phyloP scores from a whole-genome alignment of 352 stramenopile species.

The Pythium aristosporum region DNA sequence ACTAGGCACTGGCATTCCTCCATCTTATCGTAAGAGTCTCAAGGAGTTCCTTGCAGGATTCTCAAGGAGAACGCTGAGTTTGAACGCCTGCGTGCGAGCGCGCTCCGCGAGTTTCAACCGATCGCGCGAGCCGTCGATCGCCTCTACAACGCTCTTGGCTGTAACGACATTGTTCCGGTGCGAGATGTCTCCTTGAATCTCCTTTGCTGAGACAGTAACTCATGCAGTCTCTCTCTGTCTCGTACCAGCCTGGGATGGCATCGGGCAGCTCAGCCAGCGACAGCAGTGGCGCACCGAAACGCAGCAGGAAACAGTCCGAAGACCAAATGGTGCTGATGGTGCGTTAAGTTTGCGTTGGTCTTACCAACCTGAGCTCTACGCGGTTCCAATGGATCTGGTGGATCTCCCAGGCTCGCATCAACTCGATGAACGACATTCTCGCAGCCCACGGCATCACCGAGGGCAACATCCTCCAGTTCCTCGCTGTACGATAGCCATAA shows the following conservation, averaged over 20 bases:
- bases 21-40: no score
- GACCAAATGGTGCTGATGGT: conserved; percentile 78
- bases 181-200: background rate
- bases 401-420: conserved; percentile 61
- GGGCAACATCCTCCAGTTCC: conserved; percentile 81
- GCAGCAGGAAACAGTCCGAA: conserved; percentile 62
- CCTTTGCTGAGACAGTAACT: background rate
- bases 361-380: background rate
- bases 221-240: background rate
- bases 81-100: conserved; percentile 57
- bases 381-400: background rate
- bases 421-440: conserved; percentile 84
- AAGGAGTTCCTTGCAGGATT: conserved; percentile 38
- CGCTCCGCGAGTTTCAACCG: conserved; percentile 68
- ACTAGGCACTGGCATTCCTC: background rate
- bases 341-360: background rate
- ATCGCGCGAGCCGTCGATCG: conserved; percentile 69
- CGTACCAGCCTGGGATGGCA: conserved; percentile 23
- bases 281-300: conserved; percentile 33
- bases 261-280: conserved; percentile 32
- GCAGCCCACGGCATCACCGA: conserved; percentile 77
- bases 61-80: conserved; percentile 75
- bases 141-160: conserved; percentile 75
- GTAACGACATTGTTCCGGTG: conserved; percentile 80
- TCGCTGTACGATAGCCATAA: conserved; percentile 39